Evolutionary conservation across 768 basidiomycete genomes (phyloP), one percentile per base, ranked within the genome.

Genomic region (Pulveroboletus sp.): DNA sequence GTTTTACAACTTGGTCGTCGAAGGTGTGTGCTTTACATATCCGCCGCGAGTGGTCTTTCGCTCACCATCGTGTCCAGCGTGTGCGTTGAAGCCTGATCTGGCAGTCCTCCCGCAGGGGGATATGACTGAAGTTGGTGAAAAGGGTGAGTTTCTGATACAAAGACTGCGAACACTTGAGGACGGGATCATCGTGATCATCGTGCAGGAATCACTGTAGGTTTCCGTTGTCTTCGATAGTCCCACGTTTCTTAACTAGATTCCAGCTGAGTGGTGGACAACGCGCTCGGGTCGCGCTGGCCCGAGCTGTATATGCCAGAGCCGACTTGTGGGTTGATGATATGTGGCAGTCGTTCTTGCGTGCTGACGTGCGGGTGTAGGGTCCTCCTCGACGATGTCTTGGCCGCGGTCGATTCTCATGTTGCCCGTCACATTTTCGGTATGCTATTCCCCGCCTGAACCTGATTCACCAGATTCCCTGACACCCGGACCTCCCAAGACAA

Each of bases 291-390:
- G 80, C 86, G 12, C 73, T 96, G 8, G 95, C 95, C 6, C 75
- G 93, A 28, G 91, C 90, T 3, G 88, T 95, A 0, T 97, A 97
- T 67, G 84, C 92, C 3, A 79, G 93, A 39, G 92, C 93, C 1
- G 94, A 98, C 65, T 65, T 96, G 80, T 92, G 58, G 60, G 82
- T 67, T 6, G 14, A 26, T 11, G 7, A 27, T 6, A 3, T 6
- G 1, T 8, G 8, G 5, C 3, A 1, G 12, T 21, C 0, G 27
- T 15, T 11, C 1, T 18, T 21, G 46, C 3, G 39, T 49, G 7
- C 36, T 58, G 37, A 57, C 38, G 12, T 17, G 5, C 35, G 1
- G 5, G 2, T 3, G 11, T 50, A 86, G 85, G 30, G 72, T 87
- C 42, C 76, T 97, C 2, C 75, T 97, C 6, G 95, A 97, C 57